These are phyloP conservation scores for Podospora bellae-mahoneyi DNA, from an alignment of 495 filamentous ascomycete species.

Conservation along the genomic window DNA sequence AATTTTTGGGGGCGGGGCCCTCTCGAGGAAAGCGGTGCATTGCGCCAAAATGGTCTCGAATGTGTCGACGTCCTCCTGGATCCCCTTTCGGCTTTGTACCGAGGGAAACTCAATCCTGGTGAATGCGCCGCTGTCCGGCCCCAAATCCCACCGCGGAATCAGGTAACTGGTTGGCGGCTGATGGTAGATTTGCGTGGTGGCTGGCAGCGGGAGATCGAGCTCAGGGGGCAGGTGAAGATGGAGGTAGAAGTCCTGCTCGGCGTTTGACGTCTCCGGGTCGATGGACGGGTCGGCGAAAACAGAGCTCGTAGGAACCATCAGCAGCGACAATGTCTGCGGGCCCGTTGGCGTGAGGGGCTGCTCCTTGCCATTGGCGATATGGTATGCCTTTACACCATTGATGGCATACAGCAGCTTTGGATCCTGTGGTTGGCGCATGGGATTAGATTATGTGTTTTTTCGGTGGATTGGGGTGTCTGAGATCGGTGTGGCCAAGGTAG, in stretches of 20 bases:
- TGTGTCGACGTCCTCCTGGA: slow-evolving; percentile 90
- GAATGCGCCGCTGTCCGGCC: slow-evolving; percentile 81
- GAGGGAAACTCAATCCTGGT: slow-evolving; percentile 84
- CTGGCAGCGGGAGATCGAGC: slow-evolving; percentile 83
- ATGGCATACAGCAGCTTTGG: slow-evolving; percentile 81
- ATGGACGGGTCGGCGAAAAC: slow-evolving; percentile 61
- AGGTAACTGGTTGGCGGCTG: slow-evolving; percentile 85
- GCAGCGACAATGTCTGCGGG: slow-evolving; percentile 79
- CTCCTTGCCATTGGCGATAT: slow-evolving; percentile 84
- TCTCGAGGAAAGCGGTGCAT: slow-evolving; percentile 89
- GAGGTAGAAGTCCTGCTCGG: slow-evolving; percentile 92
- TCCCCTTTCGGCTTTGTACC: slow-evolving; percentile 62
- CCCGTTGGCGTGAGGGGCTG: slow-evolving; percentile 76
- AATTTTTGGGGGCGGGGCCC: slow-evolving; percentile 57
- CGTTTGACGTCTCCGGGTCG: slow-evolving; percentile 49
- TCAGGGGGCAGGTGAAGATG: slow-evolving; percentile 92
- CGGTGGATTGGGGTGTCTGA: not conserved
- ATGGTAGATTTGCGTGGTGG: slow-evolving; percentile 92
- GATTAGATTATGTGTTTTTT: slow-evolving; percentile 12
- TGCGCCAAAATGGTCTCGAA: slow-evolving; percentile 96
- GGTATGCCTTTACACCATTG: slow-evolving; percentile 77
- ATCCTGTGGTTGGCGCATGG: slow-evolving; percentile 44
- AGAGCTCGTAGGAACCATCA: slow-evolving; percentile 89
- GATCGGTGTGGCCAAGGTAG: not conserved
- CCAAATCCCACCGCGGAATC: slow-evolving; percentile 89